Conservation (phyloP, 352 stramenopile species). For the Thalassiosira hispida region DNA sequence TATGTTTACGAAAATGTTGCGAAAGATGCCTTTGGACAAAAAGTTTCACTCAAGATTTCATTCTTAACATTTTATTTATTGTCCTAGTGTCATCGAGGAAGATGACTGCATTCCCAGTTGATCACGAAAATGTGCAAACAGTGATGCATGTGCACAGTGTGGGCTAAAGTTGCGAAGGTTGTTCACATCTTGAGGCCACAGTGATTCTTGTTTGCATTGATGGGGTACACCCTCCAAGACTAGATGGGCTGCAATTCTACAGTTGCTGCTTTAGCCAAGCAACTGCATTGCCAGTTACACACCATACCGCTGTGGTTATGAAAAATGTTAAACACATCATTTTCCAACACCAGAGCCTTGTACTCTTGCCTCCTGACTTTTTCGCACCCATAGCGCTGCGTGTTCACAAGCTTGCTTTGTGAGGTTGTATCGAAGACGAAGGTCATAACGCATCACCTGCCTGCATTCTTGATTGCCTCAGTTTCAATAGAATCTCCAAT, state of each 20-base stretch:
- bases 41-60: no score
- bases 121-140: no score
- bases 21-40: no score
- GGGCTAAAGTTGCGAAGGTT: slow-evolving; percentile 37
- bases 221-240: not conserved
- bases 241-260: not conserved
- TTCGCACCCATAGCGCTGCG: no score
- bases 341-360: slow-evolving; percentile 48
- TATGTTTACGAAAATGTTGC: no score
- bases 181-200: slow-evolving; percentile 49
- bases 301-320: slow-evolving; percentile 26
- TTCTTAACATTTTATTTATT: no score
- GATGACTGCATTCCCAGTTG: no score
- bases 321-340: slow-evolving; percentile 28
- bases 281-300: not conserved
- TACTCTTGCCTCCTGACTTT: not conserved
- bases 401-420: not conserved
- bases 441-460: no score
- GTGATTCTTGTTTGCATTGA: slow-evolving; percentile 4
- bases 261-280: not conserved
- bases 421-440: slow-evolving; percentile 32
- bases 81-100: no score
- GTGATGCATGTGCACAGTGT: slow-evolving; percentile 18
- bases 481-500: slow-evolving; percentile 39
- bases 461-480: slow-evolving; percentile 1